Conservation (phyloP, 75 land plant genomes). For the Ceratopteris richardii region DNA sequence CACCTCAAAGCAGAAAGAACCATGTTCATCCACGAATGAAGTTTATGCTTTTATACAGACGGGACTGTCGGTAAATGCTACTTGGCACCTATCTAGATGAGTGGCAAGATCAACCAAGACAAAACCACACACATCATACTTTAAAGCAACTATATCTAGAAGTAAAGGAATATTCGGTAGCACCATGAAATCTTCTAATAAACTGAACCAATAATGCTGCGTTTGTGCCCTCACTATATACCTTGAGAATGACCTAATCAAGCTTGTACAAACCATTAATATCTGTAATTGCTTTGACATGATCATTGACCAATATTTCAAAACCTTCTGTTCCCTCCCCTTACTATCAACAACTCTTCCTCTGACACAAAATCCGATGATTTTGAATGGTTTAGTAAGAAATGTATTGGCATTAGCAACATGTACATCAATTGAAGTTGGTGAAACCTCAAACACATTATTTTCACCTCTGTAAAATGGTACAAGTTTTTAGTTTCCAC, state of each 20-base stretch:
- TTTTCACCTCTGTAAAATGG: constrained; percentile 95
- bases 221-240: constrained; percentile 71
- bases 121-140: constrained; percentile 80
- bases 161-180: constrained; percentile 90
- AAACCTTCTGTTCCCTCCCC: constrained; percentile 65
- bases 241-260: constrained; percentile 77
- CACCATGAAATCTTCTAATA: constrained; percentile 72
- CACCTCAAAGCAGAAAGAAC: constrained; percentile 94
- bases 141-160: constrained; percentile 58
- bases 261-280: constrained; percentile 74
- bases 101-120: constrained; percentile 28
- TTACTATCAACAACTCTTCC: constrained; percentile 75
- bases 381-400: constrained; percentile 77
- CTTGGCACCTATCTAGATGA: constrained; percentile 60
- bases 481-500: constrained; percentile 66
- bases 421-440: constrained; percentile 51
- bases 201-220: constrained; percentile 71
- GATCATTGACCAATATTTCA: constrained; percentile 69
- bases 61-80: constrained; percentile 82
- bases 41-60: constrained; percentile 77
- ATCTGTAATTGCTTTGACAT: constrained; percentile 67
- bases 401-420: constrained; percentile 60
- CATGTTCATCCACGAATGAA: constrained; percentile 52
- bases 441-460: constrained; percentile 94
- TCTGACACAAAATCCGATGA: constrained; percentile 95